Percentiles rank a stretch among this genome's conserved stretches.
Conservation (phyloP, 306 rosid species). For the Castanopsis chinensis region DNA sequence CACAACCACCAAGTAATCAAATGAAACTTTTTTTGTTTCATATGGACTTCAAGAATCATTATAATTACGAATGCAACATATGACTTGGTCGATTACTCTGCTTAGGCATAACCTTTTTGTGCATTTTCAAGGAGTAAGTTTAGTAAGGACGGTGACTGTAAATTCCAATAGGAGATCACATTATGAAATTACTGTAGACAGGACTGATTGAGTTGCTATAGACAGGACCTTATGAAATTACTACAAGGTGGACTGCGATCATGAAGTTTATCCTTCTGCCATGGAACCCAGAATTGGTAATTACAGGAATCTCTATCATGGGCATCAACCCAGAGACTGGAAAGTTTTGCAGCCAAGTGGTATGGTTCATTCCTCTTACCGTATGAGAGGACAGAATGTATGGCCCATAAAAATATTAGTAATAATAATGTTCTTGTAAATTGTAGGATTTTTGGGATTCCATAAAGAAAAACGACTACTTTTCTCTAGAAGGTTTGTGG, state of each 20-base stretch:
- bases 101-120: not conserved
- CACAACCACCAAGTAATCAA: no score
- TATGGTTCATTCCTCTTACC: conserved; percentile 22
- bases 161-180: not conserved
- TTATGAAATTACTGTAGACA: no score
- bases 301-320: conserved; percentile 83
- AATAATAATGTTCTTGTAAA: conserved; percentile 8
- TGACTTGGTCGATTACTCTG: not conserved
- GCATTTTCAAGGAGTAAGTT: not conserved
- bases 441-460: conserved; percentile 91
- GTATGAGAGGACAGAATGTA: not conserved
- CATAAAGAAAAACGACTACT: conserved; percentile 67
- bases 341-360: conserved; percentile 86
- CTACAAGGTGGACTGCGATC: conserved; percentile 93
- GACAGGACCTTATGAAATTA: conserved; percentile 92
- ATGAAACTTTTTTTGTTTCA: no score
- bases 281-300: conserved; percentile 87
- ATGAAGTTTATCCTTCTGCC: conserved; percentile 81
- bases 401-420: not conserved
- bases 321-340: conserved; percentile 84
- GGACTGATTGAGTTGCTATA: conserved; percentile 48
- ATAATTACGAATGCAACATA: no score
- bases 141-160: not conserved
- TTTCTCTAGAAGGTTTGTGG: conserved; percentile 75
- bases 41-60: no score